These are phyloP conservation scores for Canavalia ensiformis DNA, from an alignment of 306 rosid genomes.

Conservation along the genomic window DNA sequence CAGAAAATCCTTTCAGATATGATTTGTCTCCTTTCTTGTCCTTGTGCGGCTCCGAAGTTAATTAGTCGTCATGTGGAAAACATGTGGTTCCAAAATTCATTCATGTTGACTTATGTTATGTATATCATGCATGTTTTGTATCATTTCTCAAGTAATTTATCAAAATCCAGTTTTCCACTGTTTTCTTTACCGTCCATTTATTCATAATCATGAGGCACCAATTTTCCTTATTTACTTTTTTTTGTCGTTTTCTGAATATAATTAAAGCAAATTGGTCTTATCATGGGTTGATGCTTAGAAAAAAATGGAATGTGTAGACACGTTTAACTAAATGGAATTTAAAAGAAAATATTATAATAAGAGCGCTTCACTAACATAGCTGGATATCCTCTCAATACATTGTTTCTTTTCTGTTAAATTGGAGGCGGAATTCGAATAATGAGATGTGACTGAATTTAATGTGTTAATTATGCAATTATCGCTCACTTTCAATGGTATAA, in stretches of 20 bases:
- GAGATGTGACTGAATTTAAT: too few relatives aligned
- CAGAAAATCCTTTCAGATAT: constrained; percentile 50
- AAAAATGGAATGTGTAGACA: not conserved
- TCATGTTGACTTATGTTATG: constrained; percentile 32
- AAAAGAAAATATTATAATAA: not conserved
- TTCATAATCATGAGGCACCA: not conserved
- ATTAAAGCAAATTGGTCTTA: not conserved
- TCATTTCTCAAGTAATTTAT: constrained; percentile 29
- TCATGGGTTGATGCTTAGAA: not conserved
- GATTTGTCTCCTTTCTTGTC: constrained; percentile 49
- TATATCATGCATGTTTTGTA: not conserved
- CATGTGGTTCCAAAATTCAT: constrained; percentile 35
- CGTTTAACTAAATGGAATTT: not conserved
- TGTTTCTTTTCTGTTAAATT: not conserved
- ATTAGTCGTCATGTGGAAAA: constrained; percentile 38
- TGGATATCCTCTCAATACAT: not conserved
- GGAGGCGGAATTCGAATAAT: not conserved
- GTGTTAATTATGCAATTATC: too few relatives aligned
- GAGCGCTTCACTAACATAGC: not conserved
- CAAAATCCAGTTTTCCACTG: constrained; percentile 12
- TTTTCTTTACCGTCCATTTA: constrained; percentile 1
- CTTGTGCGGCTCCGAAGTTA: constrained; percentile 36
- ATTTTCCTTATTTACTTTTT: not conserved
- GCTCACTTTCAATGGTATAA: too few relatives aligned
- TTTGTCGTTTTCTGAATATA: not conserved